These are phyloP conservation scores for Tilletiopsis washingtonensis DNA, from an alignment of 1,284 basidiomycete genomes.

Conservation along the genomic window DNA sequence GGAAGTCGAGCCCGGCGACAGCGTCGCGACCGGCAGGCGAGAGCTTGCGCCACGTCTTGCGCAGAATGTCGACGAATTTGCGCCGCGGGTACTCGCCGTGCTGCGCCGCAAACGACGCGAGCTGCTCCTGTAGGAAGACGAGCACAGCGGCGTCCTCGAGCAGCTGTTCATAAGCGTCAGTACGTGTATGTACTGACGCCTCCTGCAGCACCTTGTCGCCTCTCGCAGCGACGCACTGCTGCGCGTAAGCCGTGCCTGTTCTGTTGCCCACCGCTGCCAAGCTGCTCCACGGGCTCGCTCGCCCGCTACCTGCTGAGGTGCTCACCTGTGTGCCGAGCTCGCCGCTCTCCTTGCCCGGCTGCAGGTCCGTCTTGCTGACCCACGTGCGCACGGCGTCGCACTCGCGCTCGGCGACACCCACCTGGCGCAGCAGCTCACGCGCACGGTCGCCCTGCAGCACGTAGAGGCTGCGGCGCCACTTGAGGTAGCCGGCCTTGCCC, in stretches of 20 bases:
- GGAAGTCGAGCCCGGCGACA: conserved; percentile 40
- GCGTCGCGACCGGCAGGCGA: conserved; percentile 27
- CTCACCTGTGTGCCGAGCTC: conserved; percentile 27
- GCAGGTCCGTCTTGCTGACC: conserved; percentile 40
- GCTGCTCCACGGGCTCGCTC: too few species aligned
- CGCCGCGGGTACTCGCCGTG: conserved; percentile 28
- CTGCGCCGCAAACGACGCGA: conserved; percentile 28
- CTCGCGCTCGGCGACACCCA: conserved; percentile 18
- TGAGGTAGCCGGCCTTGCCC: conserved; percentile 42
- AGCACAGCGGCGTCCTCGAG: conserved; percentile 44
- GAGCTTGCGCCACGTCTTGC: conserved; percentile 42
- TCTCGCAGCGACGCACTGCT: neutral
- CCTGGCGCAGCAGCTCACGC: conserved; percentile 17
- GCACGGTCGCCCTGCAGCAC: conserved; percentile 34
- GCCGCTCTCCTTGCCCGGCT: conserved; percentile 22
- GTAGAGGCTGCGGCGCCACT: conserved; percentile 41
- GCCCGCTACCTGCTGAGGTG: neutral
- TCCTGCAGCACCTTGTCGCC: neutral
- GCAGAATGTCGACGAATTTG: conserved; percentile 41
- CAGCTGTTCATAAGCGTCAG: conserved; percentile 4
- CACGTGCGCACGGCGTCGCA: conserved; percentile 28
- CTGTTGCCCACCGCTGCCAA: too few species aligned
- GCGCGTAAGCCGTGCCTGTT: too few species aligned
- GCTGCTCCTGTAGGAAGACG: conserved; percentile 37
- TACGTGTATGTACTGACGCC: neutral